These are phyloP conservation scores for Acanthamoeba sp. DNA, from an alignment of 208 protist species.

Conservation along the genomic window DNA sequence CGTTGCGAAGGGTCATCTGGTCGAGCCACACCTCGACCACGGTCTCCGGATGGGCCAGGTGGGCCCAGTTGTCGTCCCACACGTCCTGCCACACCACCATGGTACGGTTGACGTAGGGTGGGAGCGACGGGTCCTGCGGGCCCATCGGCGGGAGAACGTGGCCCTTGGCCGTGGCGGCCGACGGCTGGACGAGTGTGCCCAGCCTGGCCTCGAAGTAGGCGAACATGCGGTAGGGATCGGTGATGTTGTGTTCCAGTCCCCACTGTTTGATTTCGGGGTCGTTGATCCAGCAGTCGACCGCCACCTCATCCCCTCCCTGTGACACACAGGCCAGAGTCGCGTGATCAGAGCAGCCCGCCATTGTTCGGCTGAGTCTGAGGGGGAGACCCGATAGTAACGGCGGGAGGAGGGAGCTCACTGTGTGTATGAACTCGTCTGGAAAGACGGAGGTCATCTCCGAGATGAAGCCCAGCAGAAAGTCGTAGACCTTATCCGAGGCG, in stretches of 20 bases:
- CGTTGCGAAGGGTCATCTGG: not conserved
- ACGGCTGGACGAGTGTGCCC: not conserved
- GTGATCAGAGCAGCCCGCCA: not conserved
- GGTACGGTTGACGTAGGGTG: conserved; percentile 39
- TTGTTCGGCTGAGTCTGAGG: too few relatives aligned
- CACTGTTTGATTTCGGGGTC: conserved; percentile 19
- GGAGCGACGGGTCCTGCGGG: not conserved
- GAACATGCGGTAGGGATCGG: conserved; percentile 15
- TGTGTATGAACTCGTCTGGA: conserved; percentile 51
- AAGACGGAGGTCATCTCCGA: not conserved
- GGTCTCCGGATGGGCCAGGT: conserved; percentile 31
- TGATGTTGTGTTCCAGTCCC: not conserved
- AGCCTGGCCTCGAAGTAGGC: not conserved
- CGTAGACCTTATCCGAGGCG: not conserved
- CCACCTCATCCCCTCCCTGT: conserved; percentile 21
- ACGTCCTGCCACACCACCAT: conserved; percentile 69
- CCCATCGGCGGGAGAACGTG: not conserved
- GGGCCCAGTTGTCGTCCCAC: conserved; percentile 5
- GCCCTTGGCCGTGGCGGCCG: not conserved
- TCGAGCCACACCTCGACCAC: conserved; percentile 50
- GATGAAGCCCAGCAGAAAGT: conserved; percentile 30
- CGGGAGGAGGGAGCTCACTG: not conserved
- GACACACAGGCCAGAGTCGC: not conserved
- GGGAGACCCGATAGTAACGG: not conserved
- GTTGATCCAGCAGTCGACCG: conserved; percentile 30